A percentile compares a stretch with the other conserved stretches of the same genome.
These are phyloP conservation scores for Trichoderma reesei DNA, from an alignment of 495 filamentous ascomycete genomes.

Conservation along the genomic window DNA sequence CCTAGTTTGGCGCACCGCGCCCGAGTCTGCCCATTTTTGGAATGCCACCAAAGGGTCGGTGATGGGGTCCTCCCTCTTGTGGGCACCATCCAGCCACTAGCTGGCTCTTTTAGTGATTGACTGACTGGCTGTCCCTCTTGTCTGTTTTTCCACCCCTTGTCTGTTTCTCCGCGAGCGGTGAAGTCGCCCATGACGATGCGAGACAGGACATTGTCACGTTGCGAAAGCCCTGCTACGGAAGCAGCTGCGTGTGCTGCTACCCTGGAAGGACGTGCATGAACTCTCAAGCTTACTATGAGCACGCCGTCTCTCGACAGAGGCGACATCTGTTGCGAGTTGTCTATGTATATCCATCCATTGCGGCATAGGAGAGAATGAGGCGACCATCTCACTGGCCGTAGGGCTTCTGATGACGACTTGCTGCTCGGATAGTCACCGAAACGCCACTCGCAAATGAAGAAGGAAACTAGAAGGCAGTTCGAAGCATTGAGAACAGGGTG, in stretches of 20 bases:
- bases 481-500: no score
- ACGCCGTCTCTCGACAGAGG: background rate
- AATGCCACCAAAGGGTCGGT: background rate
- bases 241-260: background rate
- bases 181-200: background rate
- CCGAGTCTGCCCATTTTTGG: background rate
- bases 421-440: no score
- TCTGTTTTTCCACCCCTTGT: no score
- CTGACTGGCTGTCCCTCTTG: no score
- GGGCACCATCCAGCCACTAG: slow-evolving; percentile 1
- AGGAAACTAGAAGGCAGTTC: no score
- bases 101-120: background rate
- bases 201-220: background rate
- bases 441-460: no score
- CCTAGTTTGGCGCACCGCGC: background rate
- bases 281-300: background rate
- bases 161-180: slow-evolving; percentile 2
- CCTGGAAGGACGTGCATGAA: slow-evolving; percentile 4
- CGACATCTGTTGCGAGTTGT: background rate
- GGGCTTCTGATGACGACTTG: no score
- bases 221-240: no score
- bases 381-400: no score
- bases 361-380: no score
- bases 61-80: background rate
- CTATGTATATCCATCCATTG: no score